Conservation (phyloP, 176 grass and related monocot species). For the Triticum dicoccoides region DNA sequence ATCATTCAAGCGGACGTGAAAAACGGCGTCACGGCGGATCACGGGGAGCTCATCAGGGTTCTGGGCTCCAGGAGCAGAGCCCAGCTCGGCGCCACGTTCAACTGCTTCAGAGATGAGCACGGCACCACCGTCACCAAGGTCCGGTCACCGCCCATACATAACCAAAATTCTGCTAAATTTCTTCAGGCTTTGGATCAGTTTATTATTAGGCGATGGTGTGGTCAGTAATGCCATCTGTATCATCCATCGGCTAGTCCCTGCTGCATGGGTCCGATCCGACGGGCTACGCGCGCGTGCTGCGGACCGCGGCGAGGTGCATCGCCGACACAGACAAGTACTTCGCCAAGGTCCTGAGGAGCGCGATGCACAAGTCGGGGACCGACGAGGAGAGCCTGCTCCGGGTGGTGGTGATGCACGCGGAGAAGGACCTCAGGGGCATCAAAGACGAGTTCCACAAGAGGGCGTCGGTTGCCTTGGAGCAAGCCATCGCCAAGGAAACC, state of each 20-base stretch:
- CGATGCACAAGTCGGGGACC: constrained; percentile 32
- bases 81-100: constrained; percentile 67
- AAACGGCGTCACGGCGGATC: constrained; percentile 19
- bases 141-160: not conserved
- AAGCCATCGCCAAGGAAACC: constrained; percentile 52
- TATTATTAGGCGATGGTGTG: not conserved
- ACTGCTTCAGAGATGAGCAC: constrained; percentile 55
- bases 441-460: constrained; percentile 54
- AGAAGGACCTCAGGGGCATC: constrained; percentile 76
- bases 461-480: constrained; percentile 47
- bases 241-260: constrained; percentile 50
- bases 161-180: not conserved
- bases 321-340: constrained; percentile 51
- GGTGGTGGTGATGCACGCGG: constrained; percentile 62
- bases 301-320: constrained; percentile 47
- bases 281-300: constrained; percentile 50
- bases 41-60: constrained; percentile 72
- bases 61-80: constrained; percentile 75
- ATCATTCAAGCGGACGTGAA: constrained; percentile 41
- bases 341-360: constrained; percentile 48
- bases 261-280: constrained; percentile 17
- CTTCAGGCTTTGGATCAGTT: not conserved
- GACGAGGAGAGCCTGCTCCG: constrained; percentile 69
- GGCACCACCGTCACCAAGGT: constrained; percentile 62
- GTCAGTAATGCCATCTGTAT: not conserved